Conservation (phyloP, 805 yeast genomes). For the Hanseniaspora meyeri region DNA sequence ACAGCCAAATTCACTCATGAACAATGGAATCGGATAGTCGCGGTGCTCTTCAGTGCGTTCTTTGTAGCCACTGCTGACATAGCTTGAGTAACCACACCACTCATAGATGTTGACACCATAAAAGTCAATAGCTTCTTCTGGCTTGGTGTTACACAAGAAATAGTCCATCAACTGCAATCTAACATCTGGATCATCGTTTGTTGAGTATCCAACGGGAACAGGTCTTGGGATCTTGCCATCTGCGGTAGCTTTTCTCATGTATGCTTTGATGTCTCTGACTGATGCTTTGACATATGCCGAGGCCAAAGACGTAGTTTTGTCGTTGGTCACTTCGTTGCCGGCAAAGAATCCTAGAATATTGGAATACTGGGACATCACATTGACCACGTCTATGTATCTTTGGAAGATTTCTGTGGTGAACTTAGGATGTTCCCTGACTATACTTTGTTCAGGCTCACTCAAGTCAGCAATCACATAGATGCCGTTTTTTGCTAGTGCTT, state of each 20-base stretch:
- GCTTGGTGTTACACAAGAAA: constrained; percentile 63
- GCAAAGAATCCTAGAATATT: constrained; percentile 92
- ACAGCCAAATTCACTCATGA: constrained; percentile 77
- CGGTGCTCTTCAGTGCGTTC: constrained; percentile 50
- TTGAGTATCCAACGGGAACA: constrained; percentile 89
- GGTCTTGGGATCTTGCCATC: constrained; percentile 40
- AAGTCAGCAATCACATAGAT: constrained; percentile 85
- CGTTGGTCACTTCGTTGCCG: constrained; percentile 92
- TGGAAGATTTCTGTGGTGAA: constrained; percentile 64
- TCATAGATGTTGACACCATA: constrained; percentile 80
- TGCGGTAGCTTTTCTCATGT: constrained; percentile 37
- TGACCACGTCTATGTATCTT: constrained; percentile 75
- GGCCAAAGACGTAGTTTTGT: constrained; percentile 67
- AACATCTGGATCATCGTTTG: constrained; percentile 76
- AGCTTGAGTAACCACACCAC: constrained; percentile 68
- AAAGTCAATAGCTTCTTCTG: constrained; percentile 44
- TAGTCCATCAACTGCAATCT: constrained; percentile 70
- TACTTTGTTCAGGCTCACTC: constrained; percentile 70
- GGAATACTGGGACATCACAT: constrained; percentile 59
- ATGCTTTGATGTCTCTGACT: constrained; percentile 71
- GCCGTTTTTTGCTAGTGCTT: constrained; percentile 64
- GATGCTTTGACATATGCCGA: constrained; percentile 96
- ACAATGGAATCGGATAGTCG: constrained; percentile 56
- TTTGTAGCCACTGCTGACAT: constrained; percentile 51
- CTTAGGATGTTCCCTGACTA: constrained; percentile 61